Conservation (phyloP, 129 eudicot species). For the Gnaphalium uliginosum region DNA sequence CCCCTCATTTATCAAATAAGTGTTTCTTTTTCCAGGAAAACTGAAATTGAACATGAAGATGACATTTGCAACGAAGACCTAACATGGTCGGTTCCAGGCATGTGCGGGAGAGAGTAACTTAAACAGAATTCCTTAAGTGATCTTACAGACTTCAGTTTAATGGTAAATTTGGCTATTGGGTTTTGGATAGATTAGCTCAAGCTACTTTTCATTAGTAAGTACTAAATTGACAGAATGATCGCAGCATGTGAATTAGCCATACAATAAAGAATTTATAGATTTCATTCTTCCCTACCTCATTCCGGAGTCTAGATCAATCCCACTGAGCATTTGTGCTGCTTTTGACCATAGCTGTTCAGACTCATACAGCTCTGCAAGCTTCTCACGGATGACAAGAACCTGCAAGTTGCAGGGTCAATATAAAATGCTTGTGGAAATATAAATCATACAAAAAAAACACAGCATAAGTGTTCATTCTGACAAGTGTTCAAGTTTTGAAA, state of each 20-base stretch:
- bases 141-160: constrained; percentile 1
- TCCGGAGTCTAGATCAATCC: constrained; percentile 95
- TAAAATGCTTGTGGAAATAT: constrained; percentile 4
- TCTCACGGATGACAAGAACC: constrained; percentile 89
- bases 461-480: constrained; percentile 8
- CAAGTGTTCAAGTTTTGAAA: neutral
- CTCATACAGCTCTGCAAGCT: constrained; percentile 91
- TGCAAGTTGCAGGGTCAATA: constrained; percentile 34
- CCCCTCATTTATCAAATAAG: neutral
- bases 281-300: constrained; percentile 65
- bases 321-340: constrained; percentile 98
- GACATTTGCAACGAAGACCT: constrained; percentile 5
- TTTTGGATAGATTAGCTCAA: constrained; percentile 6
- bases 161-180: neutral
- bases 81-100: constrained; percentile 10
- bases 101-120: neutral
- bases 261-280: constrained; percentile 7
- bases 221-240: neutral
- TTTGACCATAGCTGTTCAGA: constrained; percentile 94
- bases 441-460: constrained; percentile 6
- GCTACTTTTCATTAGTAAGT: constrained; percentile 1
- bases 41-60: neutral
- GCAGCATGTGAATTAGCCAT: constrained; percentile 1
- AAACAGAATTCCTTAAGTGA: neutral
- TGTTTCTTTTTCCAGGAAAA: neutral